A percentile compares a stretch with the other conserved stretches of the same genome.
These are phyloP conservation scores for Blastomyces silverae DNA, from an alignment of 2,329 filamentous ascomycete species.

Conservation along the genomic window DNA sequence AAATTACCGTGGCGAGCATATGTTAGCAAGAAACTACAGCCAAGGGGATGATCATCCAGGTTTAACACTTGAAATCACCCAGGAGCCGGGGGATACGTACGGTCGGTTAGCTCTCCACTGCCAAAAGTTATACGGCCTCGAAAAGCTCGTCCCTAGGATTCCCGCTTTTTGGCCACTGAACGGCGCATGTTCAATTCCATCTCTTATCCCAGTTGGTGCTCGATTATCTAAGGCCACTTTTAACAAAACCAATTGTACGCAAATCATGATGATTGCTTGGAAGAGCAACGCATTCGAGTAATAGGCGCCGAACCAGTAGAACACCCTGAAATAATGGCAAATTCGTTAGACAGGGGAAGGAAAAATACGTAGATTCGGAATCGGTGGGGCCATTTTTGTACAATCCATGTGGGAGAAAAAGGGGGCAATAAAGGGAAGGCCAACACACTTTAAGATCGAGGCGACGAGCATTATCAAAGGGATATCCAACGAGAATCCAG, in stretches of 20 bases:
- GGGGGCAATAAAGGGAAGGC: not conserved
- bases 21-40: not conserved
- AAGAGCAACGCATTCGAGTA: constrained; percentile 54
- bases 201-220: constrained; percentile 36
- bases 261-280: constrained; percentile 55
- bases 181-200: constrained; percentile 38
- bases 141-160: constrained; percentile 27
- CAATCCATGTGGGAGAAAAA: not conserved
- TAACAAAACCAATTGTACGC: constrained; percentile 52
- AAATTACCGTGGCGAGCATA: not conserved
- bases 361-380: not conserved
- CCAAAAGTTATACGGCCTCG: constrained; percentile 57
- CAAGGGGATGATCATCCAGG: constrained; percentile 16
- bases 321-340: constrained; percentile 43
- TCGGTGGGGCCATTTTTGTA: not conserved
- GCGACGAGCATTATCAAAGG: constrained; percentile 61
- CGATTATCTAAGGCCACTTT: constrained; percentile 57
- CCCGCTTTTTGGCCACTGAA: constrained; percentile 33
- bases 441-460: constrained; percentile 53
- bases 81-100: constrained; percentile 29
- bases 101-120: constrained; percentile 53
- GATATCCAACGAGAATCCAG: constrained; percentile 60
- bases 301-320: constrained; percentile 59
- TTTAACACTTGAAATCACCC: not conserved
- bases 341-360: constrained; percentile 6